A percentile compares a stretch with the other conserved stretches of the same genome.
Conservation (phyloP, 23 red algal genomes). For the Pyropia yezoensis region DNA sequence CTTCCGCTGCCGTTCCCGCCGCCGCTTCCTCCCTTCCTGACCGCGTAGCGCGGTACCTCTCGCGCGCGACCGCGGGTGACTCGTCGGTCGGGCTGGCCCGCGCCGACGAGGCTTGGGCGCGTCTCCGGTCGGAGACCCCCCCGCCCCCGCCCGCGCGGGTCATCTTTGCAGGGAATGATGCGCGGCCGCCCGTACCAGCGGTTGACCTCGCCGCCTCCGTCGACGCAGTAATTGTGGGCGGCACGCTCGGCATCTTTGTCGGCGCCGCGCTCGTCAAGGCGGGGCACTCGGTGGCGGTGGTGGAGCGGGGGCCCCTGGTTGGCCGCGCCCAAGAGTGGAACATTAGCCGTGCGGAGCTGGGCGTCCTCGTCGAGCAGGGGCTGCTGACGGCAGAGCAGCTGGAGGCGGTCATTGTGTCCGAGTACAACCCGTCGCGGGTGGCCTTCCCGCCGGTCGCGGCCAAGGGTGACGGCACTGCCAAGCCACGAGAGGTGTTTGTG, state of each 20-base stretch:
- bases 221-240: slow-evolving; percentile 74
- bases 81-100: no score
- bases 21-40: no score
- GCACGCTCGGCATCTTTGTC: slow-evolving; percentile 77
- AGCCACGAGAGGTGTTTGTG: slow-evolving; percentile 13
- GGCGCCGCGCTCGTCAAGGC: slow-evolving; percentile 53
- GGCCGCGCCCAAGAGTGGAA: slow-evolving; percentile 92
- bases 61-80: no score
- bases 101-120: slow-evolving; percentile 14
- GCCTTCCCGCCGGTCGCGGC: slow-evolving; percentile 18
- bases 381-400: slow-evolving; percentile 32
- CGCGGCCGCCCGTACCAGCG: neutral
- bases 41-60: no score
- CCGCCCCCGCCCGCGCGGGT: neutral
- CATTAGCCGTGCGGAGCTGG: slow-evolving; percentile 52
- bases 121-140: neutral
- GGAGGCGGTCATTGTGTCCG: slow-evolving; percentile 42
- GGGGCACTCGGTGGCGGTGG: slow-evolving; percentile 45
- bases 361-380: slow-evolving; percentile 25
- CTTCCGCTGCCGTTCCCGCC: no score
- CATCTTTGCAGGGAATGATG: neutral
- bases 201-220: neutral
- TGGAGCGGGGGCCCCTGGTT: slow-evolving; percentile 54
- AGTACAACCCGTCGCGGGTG: slow-evolving; percentile 58
- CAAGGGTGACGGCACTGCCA: neutral